Evolutionary conservation across 1,284 basidiomycete species (phyloP).

Genomic region (Cerrena zonata): DNA sequence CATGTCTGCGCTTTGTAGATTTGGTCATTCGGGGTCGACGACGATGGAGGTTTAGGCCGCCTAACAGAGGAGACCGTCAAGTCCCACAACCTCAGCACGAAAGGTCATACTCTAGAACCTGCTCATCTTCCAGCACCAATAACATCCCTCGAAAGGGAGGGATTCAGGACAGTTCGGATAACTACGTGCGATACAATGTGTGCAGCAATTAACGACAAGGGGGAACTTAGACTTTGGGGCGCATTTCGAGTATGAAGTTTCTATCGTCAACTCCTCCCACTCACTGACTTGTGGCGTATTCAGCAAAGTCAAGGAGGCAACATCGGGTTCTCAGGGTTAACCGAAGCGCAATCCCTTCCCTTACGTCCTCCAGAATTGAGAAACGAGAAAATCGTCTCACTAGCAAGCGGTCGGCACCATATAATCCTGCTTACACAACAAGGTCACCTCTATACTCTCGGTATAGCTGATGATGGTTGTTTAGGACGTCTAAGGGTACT

Average conservation of each 20-base stretch:
- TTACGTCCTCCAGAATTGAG: slow-evolving; percentile 66
- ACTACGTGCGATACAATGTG: slow-evolving; percentile 83
- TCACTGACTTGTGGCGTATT: too few species aligned
- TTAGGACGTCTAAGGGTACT: slow-evolving; percentile 82
- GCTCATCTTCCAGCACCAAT: slow-evolving; percentile 71
- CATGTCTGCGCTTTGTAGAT: slow-evolving; percentile 57
- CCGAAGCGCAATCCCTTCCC: slow-evolving; percentile 63
- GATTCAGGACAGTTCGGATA: slow-evolving; percentile 78
- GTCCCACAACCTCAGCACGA: slow-evolving; percentile 58
- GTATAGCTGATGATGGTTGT: slow-evolving; percentile 82
- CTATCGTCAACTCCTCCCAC: too few species aligned
- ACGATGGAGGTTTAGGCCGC: slow-evolving; percentile 87
- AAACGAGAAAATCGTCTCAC: slow-evolving; percentile 70
- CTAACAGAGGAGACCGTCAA: slow-evolving; percentile 64
- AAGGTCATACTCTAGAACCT: slow-evolving; percentile 74
- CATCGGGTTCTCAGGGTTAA: slow-evolving; percentile 75
- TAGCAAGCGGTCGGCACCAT: slow-evolving; percentile 83
- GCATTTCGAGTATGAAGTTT: slow-evolving; percentile 86
- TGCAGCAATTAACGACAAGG: slow-evolving; percentile 72
- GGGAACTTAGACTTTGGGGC: slow-evolving; percentile 85
- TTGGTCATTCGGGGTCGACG: slow-evolving; percentile 88
- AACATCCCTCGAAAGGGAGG: slow-evolving; percentile 63
- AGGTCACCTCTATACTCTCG: slow-evolving; percentile 82
- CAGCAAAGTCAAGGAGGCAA: slow-evolving; percentile 73
- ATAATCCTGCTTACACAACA: slow-evolving; percentile 80